Evolutionary conservation across 179 eudicot species (phyloP), one percentile per base, ranked within the genome.

Genomic region (Corrigiola litoralis): DNA sequence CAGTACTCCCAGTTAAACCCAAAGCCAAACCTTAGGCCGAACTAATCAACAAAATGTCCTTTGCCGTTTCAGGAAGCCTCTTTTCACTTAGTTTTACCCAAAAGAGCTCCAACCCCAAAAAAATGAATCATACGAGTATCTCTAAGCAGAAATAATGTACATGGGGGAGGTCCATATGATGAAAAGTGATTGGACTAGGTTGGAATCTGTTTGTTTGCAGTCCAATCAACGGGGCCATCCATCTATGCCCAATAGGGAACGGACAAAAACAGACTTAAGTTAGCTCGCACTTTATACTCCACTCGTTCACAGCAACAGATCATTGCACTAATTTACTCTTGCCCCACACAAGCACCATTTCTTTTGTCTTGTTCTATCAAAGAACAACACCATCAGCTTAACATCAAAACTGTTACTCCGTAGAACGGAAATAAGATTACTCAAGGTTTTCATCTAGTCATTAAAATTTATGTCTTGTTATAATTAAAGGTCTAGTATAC

Each of bases 121-220:
- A 47, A 65, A 46, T 50, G 11, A 27, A 17, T 59, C 45, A 33
- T 25, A 32, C 21, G 33, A 33, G 21, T 12, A 11, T 18, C 25
- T 29, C 44, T 53, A 56, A 18, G 31, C 53, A 31, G 70, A 55
- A 54, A 65, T 37, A 50, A 45, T 37, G 18, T 16, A 36, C 28
- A 24, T 14, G 32, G 18, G n/a, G 33, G 25, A n/a, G 23, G 18
- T 34, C 27, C 31, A 32, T 23, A 24, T 46, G 37, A 46, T 28
- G 27, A 13, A 12, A 60, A 28, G 48, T 41, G 23, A 25, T 48
- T 33, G 38, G 48, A 13, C 48, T 49, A 27, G 23, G 2, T n/a
- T 25, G 33, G 34, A 33, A 28, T 33, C 13, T 41, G 1, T 41
- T 28, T 44, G 9, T 60, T 44, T 56, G 40, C 45, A 32, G 36